Conservation (phyloP, 2,329 filamentous ascomycete genomes). For the Ascochyta koolunga region DNA sequence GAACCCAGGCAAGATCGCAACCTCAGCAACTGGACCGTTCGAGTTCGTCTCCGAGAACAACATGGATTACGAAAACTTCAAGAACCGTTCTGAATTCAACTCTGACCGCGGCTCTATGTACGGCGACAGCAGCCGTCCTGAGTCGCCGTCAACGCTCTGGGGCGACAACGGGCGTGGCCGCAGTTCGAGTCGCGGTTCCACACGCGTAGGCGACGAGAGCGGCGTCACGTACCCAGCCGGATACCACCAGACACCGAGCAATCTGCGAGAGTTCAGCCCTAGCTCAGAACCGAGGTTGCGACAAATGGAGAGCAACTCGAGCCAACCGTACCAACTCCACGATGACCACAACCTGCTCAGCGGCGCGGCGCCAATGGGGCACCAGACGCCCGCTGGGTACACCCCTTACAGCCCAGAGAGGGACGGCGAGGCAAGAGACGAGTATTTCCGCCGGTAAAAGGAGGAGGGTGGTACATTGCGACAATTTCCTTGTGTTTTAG, state of each 20-base stretch:
- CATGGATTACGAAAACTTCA: conserved; percentile 91
- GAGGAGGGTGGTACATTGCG: not conserved
- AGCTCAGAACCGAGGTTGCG: conserved; percentile 36
- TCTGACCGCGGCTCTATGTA: conserved; percentile 72
- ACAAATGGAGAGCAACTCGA: conserved; percentile 29
- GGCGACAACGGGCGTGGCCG: conserved; percentile 32
- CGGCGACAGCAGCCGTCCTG: conserved; percentile 65
- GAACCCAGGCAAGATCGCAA: conserved; percentile 60
- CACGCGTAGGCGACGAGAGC: conserved; percentile 36
- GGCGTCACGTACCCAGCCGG: conserved; percentile 54
- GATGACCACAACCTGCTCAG: conserved; percentile 36
- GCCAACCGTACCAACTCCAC: conserved; percentile 29
- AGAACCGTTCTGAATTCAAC: conserved; percentile 85
- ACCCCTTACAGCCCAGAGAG: conserved; percentile 40
- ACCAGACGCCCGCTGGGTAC: conserved; percentile 21
- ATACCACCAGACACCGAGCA: conserved; percentile 54
- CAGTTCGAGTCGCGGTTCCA: conserved; percentile 33
- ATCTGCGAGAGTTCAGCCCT: conserved; percentile 52
- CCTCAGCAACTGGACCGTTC: conserved; percentile 63
- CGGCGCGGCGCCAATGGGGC: conserved; percentile 46
- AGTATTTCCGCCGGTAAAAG: conserved; percentile 28
- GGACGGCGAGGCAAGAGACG: conserved; percentile 24
- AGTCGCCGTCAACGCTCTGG: conserved; percentile 57
- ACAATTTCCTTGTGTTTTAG: not conserved
- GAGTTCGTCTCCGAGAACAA: conserved; percentile 87